Percentiles rank a stretch among this genome's conserved stretches.
Conservation (phyloP, 2,329 filamentous ascomycete genomes). For the Claviceps sp. region DNA sequence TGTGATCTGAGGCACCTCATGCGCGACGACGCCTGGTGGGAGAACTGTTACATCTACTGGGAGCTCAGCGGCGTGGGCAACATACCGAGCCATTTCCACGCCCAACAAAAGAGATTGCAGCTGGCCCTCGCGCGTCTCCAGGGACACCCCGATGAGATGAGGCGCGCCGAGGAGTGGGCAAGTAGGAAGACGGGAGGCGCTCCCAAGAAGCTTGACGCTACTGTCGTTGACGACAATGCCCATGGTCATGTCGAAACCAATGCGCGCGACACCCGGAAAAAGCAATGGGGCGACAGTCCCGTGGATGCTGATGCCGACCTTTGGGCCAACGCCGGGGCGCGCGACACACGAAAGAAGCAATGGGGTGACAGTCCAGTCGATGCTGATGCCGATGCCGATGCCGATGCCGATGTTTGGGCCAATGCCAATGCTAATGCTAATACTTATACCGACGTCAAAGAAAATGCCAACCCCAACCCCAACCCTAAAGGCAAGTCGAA, state of each 20-base stretch:
- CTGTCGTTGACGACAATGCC: background rate
- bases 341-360: too few species aligned
- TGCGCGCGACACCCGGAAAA: too few species aligned
- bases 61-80: slow-evolving; percentile 1
- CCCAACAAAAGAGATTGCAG: background rate
- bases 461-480: too few species aligned
- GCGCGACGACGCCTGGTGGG: slow-evolving; percentile 8
- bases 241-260: background rate
- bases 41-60: slow-evolving; percentile 7
- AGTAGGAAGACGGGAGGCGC: background rate
- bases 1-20: slow-evolving; percentile 4
- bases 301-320: too few species aligned
- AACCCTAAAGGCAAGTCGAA: too few species aligned
- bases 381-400: too few species aligned
- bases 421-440: too few species aligned
- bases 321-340: too few species aligned
- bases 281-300: too few species aligned
- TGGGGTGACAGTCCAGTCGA: too few species aligned
- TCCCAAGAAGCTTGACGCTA: background rate
- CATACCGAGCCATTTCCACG: slow-evolving; percentile 1
- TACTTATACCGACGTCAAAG: too few species aligned
- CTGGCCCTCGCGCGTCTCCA: slow-evolving; percentile 1
- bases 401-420: too few species aligned
- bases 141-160: slow-evolving; percentile 2
- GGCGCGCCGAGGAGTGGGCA: slow-evolving; percentile 1